A percentile compares a stretch with the other conserved stretches of the same genome.
Evolutionary conservation across 345 rosid genomes (phyloP).

Genomic region (Salix dunnii): DNA sequence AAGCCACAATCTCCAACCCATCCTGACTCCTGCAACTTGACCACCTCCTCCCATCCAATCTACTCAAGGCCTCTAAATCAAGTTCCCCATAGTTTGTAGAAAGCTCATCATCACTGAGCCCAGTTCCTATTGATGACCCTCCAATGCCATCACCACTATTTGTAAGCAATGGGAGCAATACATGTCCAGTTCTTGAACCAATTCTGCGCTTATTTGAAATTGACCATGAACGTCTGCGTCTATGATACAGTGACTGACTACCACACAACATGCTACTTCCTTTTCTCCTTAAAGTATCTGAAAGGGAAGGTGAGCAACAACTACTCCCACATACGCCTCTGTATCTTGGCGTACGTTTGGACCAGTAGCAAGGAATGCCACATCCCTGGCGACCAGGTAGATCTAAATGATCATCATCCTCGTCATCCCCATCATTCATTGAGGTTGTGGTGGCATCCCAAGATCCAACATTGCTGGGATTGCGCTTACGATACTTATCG

Average conservation of each 20-base stretch:
- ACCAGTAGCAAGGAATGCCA: conserved; percentile 95
- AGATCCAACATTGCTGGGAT: conserved; percentile 73
- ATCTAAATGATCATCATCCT: conserved; percentile 70
- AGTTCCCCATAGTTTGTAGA: conserved; percentile 90
- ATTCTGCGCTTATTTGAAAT: conserved; percentile 43
- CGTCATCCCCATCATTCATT: conserved; percentile 70
- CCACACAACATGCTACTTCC: conserved; percentile 86
- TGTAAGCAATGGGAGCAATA: conserved; percentile 75
- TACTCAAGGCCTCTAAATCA: conserved; percentile 93
- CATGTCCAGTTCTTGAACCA: conserved; percentile 62
- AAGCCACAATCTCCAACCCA: conserved; percentile 58
- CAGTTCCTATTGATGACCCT: conserved; percentile 74
- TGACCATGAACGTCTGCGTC: conserved; percentile 47
- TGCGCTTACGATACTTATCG: conserved; percentile 48
- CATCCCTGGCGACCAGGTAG: conserved; percentile 84
- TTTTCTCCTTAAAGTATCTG: conserved; percentile 79
- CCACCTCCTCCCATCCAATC: conserved; percentile 98
- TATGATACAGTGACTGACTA: conserved; percentile 52
- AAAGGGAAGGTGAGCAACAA: conserved; percentile 87
- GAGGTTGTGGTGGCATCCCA: conserved; percentile 91
- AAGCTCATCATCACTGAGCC: conserved; percentile 78
- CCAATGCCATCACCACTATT: conserved; percentile 57
- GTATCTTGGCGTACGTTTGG: conserved; percentile 70
- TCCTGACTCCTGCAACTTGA: conserved; percentile 91
- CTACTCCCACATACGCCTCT: conserved; percentile 69